Percentiles rank a stretch among this genome's conserved stretches.
phyloP scores from a whole-genome alignment of 495 filamentous ascomycete genomes.

The Parmelia sp. region DNA sequence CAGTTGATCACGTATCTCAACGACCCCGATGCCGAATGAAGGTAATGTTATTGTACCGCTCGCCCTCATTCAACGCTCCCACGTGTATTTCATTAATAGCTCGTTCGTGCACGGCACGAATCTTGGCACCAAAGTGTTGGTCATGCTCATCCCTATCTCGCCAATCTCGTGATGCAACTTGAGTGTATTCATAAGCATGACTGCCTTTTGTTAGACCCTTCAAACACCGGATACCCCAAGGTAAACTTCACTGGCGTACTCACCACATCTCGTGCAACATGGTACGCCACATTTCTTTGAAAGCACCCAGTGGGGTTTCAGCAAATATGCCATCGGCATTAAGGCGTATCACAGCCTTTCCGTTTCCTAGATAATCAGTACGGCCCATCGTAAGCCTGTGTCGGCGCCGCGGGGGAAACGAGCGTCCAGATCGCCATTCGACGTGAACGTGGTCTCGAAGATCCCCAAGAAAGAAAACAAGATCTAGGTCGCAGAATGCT shows the following conservation, averaged over 20 bases:
- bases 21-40: too few species aligned
- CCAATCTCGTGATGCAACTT: neutral
- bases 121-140: neutral
- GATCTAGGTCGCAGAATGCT: neutral
- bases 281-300: neutral
- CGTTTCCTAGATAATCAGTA: neutral
- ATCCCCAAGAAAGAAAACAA: neutral
- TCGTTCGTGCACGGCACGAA: neutral
- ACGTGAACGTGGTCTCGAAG: neutral
- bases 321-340: neutral
- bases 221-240: neutral
- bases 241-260: neutral
- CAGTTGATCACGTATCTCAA: too few species aligned
- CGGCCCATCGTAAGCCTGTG: neutral
- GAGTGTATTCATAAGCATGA: neutral
- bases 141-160: neutral
- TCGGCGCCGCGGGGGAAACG: neutral
- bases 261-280: conserved; percentile 2
- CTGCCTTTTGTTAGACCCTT: neutral
- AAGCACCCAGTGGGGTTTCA: neutral
- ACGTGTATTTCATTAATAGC: neutral
- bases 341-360: neutral
- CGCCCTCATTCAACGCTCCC: neutral
- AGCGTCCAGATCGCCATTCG: neutral
- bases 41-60: neutral